Evolutionary conservation across 805 yeast genomes (phyloP).

Genomic region (Metschnikowia borealis): DNA sequence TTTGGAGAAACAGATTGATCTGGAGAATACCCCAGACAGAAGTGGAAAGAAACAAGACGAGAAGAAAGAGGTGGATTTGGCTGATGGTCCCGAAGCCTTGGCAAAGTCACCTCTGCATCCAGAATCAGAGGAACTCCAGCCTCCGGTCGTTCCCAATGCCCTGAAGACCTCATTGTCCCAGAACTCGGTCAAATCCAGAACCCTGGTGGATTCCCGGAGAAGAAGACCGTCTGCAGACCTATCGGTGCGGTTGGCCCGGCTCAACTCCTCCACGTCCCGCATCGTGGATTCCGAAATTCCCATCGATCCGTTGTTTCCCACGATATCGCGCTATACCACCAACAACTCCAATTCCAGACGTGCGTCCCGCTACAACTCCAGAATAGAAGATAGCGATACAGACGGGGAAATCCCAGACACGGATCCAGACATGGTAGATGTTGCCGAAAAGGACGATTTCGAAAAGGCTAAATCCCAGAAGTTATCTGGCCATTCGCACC

Average conservation of each 20-base stretch:
- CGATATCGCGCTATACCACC: constrained; percentile 34
- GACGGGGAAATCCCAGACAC: too few relatives aligned
- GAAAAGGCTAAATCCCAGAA: not conserved
- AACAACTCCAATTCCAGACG: constrained; percentile 19
- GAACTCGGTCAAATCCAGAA: not conserved
- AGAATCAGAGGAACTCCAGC: too few relatives aligned
- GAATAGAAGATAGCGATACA: too few relatives aligned
- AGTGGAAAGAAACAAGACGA: too few relatives aligned
- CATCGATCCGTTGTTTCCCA: constrained; percentile 40
- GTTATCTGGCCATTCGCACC: not conserved
- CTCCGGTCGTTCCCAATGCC: too few relatives aligned
- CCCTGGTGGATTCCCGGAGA: not conserved
- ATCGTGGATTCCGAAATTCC: constrained; percentile 26
- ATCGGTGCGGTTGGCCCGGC: not conserved
- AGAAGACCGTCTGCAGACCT: not conserved
- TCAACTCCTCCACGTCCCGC: constrained; percentile 5
- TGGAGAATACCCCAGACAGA: not conserved
- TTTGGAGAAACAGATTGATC: not conserved
- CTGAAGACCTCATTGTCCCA: too few relatives aligned
- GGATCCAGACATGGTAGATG: too few relatives aligned
- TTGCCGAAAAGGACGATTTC: not conserved
- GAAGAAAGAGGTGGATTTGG: too few relatives aligned
- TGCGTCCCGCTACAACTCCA: too few relatives aligned
- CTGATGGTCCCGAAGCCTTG: too few relatives aligned
- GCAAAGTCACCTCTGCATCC: too few relatives aligned